These are phyloP conservation scores for Coemansia sp. DNA, from an alignment of 192 early-diverging fungal species.

Conservation along the genomic window DNA sequence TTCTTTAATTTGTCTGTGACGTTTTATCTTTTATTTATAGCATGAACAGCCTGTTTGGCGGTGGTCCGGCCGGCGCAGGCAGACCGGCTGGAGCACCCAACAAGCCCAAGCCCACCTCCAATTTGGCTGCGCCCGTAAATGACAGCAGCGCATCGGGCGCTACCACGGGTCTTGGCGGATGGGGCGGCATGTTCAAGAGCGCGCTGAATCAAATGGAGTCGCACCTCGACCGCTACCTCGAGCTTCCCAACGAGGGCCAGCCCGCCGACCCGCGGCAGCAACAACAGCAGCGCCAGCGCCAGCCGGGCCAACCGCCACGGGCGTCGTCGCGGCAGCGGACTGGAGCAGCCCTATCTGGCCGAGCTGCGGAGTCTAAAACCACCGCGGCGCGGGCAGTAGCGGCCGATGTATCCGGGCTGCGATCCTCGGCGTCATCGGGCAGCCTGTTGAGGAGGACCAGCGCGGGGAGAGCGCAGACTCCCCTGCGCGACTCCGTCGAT, in stretches of 20 bases:
- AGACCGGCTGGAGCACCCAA: constrained; percentile 6
- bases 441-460: background rate
- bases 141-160: background rate
- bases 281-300: constrained; percentile 4
- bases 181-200: constrained; percentile 71
- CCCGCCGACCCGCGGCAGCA: constrained; percentile 11
- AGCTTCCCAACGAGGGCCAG: constrained; percentile 50
- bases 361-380: constrained; percentile 31
- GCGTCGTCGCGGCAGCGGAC: constrained; percentile 1
- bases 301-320: constrained; percentile 1
- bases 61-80: constrained; percentile 15
- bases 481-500: background rate
- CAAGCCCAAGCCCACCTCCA: background rate
- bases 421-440: constrained; percentile 21
- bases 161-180: constrained; percentile 23
- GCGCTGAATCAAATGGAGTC: constrained; percentile 74
- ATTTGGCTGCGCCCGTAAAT: background rate
- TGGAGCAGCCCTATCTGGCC: constrained; percentile 8
- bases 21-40: background rate
- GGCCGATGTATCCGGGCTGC: constrained; percentile 32
- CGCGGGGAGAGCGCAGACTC: background rate
- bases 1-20: background rate
- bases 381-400: too few species aligned
- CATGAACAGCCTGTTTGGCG: constrained; percentile 46
- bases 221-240: constrained; percentile 70